Percentiles rank a stretch among this genome's conserved stretches.
These are phyloP conservation scores for Paramecium octaurelia DNA, from an alignment of 73 alveolate genomes.

Conservation along the genomic window DNA sequence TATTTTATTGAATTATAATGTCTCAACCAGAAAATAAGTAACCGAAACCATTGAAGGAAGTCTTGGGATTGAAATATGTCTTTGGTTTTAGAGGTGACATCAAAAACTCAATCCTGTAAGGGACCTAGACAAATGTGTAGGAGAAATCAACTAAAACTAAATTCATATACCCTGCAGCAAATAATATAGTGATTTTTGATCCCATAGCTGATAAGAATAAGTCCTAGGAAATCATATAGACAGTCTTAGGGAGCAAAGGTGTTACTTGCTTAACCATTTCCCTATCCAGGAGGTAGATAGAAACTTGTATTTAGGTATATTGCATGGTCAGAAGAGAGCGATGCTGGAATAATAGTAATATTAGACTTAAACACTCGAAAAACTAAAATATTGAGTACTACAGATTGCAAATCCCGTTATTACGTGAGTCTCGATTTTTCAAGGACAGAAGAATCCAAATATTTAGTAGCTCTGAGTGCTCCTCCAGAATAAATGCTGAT, in stretches of 20 bases:
- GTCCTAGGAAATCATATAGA: background rate
- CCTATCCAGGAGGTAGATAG: slow-evolving; percentile 18
- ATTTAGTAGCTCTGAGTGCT: slow-evolving; percentile 3
- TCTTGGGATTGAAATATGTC: background rate
- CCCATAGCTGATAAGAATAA: slow-evolving; percentile 37
- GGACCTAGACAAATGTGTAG: background rate
- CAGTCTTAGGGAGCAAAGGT: slow-evolving; percentile 50
- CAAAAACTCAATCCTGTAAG: slow-evolving; percentile 6
- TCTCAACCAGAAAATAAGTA: slow-evolving; percentile 21
- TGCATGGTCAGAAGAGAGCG: slow-evolving; percentile 63
- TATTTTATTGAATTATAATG: background rate
- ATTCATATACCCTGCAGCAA: slow-evolving; percentile 60
- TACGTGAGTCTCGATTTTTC: slow-evolving; percentile 54
- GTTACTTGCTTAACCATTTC: slow-evolving; percentile 34
- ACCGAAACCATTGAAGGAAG: slow-evolving; percentile 22
- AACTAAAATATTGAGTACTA: slow-evolving; percentile 30
- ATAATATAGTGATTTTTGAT: slow-evolving; percentile 43
- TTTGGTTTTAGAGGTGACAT: slow-evolving; percentile 28
- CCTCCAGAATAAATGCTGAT: slow-evolving; percentile 55
- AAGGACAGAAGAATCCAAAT: slow-evolving; percentile 38
- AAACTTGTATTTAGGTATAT: background rate
- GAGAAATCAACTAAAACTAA: slow-evolving; percentile 16
- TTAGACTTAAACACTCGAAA: slow-evolving; percentile 42
- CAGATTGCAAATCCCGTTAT: slow-evolving; percentile 54
- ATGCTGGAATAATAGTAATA: slow-evolving; percentile 51